Conservation (phyloP, 2,329 filamentous ascomycete genomes). For the Botryotinia narcissicola region DNA sequence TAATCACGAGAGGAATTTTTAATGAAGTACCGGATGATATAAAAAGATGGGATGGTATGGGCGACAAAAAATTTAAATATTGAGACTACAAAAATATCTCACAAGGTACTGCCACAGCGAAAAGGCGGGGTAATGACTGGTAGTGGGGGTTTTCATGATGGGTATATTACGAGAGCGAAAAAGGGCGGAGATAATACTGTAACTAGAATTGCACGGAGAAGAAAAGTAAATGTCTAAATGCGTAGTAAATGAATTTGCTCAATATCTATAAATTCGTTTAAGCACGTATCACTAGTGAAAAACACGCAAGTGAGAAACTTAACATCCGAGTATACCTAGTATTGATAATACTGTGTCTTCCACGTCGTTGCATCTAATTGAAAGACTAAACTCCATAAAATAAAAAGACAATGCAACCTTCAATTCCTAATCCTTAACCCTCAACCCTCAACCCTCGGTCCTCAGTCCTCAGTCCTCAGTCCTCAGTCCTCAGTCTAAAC, state of each 20-base stretch:
- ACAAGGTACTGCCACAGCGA: neutral
- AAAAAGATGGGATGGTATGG: neutral
- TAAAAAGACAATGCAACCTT: conserved; percentile 2
- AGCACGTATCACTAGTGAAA: neutral
- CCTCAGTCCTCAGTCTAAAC: neutral
- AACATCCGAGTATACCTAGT: neutral
- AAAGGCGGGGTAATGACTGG: neutral
- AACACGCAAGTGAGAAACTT: neutral
- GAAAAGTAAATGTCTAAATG: neutral
- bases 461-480: neutral
- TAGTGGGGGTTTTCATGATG: neutral
- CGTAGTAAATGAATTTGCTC: too few relatives aligned
- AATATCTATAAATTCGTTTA: neutral
- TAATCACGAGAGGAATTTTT: neutral
- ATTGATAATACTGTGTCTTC: neutral
- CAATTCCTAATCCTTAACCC: neutral
- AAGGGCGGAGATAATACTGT: neutral
- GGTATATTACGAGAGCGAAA: neutral
- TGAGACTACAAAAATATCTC: neutral
- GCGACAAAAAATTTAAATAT: neutral
- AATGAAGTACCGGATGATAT: neutral
- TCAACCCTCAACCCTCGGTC: neutral
- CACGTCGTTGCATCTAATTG: neutral
- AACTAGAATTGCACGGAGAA: neutral
- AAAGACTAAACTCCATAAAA: neutral